Evolutionary conservation across 2,329 filamentous ascomycete genomes (phyloP).

Genomic region (Colletotrichum liaoningense): DNA sequence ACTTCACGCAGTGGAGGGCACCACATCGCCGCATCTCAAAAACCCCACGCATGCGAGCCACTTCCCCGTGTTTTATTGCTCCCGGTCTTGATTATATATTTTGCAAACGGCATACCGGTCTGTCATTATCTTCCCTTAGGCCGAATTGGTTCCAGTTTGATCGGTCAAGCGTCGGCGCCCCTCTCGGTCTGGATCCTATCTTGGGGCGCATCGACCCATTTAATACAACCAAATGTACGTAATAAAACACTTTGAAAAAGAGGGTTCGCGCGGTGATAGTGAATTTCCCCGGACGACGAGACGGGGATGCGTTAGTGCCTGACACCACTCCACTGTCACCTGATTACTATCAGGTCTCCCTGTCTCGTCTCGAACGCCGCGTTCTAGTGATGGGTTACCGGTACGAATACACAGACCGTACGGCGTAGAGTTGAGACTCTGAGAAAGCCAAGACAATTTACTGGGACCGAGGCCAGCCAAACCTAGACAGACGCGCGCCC

Average conservation of each 20-base stretch:
- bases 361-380: neutral
- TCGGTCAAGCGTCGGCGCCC: neutral
- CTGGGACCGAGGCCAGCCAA: neutral
- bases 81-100: conserved; percentile 9
- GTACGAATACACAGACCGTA: too few species aligned
- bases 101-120: conserved; percentile 10
- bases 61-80: conserved; percentile 2
- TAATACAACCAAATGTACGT: conserved; percentile 25
- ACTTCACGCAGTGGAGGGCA: neutral
- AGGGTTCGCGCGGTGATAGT: conserved; percentile 18
- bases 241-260: conserved; percentile 24
- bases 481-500: neutral
- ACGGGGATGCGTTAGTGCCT: conserved; percentile 1
- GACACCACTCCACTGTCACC: conserved; percentile 22
- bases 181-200: conserved; percentile 35
- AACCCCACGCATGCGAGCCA: conserved; percentile 7
- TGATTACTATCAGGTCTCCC: conserved; percentile 14
- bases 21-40: neutral
- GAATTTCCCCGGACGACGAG: conserved; percentile 20
- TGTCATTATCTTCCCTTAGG: conserved; percentile 28
- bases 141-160: neutral
- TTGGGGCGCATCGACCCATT: conserved; percentile 10
- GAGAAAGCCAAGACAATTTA: neutral
- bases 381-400: neutral
- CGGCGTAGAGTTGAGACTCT: neutral